phyloP scores from a whole-genome alignment of 1,139 yeast genomes.

The Blastobotrys arbuscula region DNA sequence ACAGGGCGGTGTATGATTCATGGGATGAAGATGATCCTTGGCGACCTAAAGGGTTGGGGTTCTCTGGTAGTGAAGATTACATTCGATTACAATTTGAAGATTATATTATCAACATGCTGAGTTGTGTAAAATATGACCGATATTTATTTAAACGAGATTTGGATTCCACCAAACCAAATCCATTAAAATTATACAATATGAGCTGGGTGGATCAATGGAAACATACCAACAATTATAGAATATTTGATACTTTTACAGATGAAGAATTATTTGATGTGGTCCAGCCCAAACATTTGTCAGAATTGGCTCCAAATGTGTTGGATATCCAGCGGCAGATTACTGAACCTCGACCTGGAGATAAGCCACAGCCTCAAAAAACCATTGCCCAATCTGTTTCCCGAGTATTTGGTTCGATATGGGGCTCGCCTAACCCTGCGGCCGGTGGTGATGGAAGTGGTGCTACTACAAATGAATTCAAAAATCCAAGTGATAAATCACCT shows the following conservation, averaged over 20 bases:
- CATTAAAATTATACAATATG: conserved; percentile 45
- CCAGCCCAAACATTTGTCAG: conserved; percentile 63
- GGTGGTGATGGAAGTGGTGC: background rate
- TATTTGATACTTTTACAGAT: conserved; percentile 73
- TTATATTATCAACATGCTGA: conserved; percentile 67
- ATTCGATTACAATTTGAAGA: conserved; percentile 87
- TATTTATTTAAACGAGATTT: conserved; percentile 37
- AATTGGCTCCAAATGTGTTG: conserved; percentile 14
- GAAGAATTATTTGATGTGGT: conserved; percentile 85
- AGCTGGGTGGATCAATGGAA: conserved; percentile 64
- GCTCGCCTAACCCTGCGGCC: conserved; percentile 13
- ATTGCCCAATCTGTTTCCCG: conserved; percentile 27
- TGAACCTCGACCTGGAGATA: conserved; percentile 17
- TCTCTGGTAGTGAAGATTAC: conserved; percentile 81
- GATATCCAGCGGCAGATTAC: conserved; percentile 18
- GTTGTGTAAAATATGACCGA: conserved; percentile 64
- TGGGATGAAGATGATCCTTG: conserved; percentile 43
- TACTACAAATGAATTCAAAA: background rate
- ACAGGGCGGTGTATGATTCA: conserved; percentile 35
- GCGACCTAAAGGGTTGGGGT: conserved; percentile 44
- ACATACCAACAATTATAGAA: conserved; percentile 56
- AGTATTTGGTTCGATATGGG: conserved; percentile 30
- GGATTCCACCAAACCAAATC: conserved; percentile 30
- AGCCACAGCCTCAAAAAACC: conserved; percentile 22
- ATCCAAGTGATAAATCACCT: background rate